These are phyloP conservation scores for Cutaneotrichosporon curvatum DNA, from an alignment of 1,284 basidiomycete species.

Conservation along the genomic window DNA sequence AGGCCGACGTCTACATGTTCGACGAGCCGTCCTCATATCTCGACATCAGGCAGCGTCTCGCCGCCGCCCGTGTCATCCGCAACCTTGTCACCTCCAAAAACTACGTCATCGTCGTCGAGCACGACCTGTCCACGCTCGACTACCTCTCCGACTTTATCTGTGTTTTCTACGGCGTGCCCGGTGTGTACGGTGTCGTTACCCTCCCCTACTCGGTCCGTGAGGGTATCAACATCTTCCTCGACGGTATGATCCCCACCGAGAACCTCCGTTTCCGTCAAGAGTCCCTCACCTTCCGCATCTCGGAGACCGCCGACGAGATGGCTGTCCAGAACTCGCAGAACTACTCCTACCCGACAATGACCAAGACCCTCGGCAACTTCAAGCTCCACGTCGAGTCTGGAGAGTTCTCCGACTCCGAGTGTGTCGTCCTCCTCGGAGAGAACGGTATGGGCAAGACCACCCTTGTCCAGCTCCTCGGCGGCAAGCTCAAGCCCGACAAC, in stretches of 20 bases:
- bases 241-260: conserved; percentile 96
- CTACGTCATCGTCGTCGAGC: conserved; percentile 94
- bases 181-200: conserved; percentile 94
- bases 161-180: conserved; percentile 91
- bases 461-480: conserved; percentile 84
- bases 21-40: conserved; percentile 94
- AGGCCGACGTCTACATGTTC: conserved; percentile 65
- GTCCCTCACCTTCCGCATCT: conserved; percentile 89
- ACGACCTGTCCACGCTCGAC: conserved; percentile 93
- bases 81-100: conserved; percentile 68
- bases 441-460: conserved; percentile 98
- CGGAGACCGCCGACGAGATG: conserved; percentile 82
- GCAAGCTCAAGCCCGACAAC: conserved; percentile 72
- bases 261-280: conserved; percentile 95
- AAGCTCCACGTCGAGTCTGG: conserved; percentile 84
- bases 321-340: conserved; percentile 73
- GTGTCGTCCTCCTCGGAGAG: conserved; percentile 94
- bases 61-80: conserved; percentile 93
- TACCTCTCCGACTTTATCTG: conserved; percentile 97
- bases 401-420: conserved; percentile 89
- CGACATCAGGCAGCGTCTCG: conserved; percentile 87
- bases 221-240: conserved; percentile 98
- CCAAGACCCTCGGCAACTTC: conserved; percentile 87
- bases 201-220: conserved; percentile 95
- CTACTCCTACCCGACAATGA: conserved; percentile 87